Evolutionary conservation across 2,329 filamentous ascomycete genomes (phyloP).

Genomic region (Penicillium sp.): DNA sequence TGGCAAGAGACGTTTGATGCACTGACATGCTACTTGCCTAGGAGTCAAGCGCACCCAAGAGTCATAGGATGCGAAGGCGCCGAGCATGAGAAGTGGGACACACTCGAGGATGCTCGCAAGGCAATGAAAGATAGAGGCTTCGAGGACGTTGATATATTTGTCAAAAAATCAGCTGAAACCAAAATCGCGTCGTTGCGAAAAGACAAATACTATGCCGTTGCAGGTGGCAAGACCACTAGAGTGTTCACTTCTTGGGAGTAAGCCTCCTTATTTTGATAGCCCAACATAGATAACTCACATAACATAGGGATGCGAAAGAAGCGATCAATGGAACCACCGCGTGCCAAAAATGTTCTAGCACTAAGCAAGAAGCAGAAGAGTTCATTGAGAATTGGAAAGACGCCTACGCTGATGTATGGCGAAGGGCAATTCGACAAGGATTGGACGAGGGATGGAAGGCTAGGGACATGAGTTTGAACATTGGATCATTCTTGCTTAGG

Average conservation of each 20-base stretch:
- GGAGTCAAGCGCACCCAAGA: neutral
- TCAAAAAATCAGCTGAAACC: neutral
- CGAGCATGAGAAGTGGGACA: neutral
- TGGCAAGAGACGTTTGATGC: neutral
- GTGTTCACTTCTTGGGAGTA: neutral
- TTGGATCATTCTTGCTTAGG: neutral
- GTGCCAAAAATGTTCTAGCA: neutral
- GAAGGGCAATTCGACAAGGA: neutral
- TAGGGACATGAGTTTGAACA: neutral
- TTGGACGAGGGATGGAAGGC: neutral
- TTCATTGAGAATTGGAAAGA: neutral
- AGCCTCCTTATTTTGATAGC: neutral
- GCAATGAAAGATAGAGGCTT: neutral
- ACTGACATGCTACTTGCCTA: neutral
- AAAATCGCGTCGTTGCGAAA: neutral
- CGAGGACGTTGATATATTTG: neutral
- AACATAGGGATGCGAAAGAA: neutral
- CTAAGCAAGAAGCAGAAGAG: neutral
- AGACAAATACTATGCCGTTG: neutral
- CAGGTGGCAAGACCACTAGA: neutral
- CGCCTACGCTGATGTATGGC: neutral
- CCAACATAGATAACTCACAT: neutral
- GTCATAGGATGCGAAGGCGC: neutral
- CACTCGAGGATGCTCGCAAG: neutral
- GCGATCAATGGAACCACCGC: neutral